Evolutionary conservation across 2,329 filamentous ascomycete genomes (phyloP).

Genomic region (Zelopaecilomyces penicillatus): DNA sequence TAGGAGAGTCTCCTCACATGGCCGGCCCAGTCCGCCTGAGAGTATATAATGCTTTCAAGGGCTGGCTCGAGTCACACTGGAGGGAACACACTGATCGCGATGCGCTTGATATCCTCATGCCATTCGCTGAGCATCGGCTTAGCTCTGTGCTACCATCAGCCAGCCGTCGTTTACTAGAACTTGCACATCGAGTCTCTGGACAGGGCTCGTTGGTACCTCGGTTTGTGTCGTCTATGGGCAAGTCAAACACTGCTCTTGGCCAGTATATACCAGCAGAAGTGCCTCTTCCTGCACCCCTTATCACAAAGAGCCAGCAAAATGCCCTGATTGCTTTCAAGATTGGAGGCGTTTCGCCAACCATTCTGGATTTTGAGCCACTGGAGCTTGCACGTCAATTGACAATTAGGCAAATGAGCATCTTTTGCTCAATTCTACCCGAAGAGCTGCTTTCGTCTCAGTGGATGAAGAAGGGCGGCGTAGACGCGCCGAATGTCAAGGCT

Average conservation of each 20-base stretch:
- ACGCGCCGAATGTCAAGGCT: conserved; percentile 81
- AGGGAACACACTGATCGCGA: conserved; percentile 69
- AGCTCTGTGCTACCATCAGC: conserved; percentile 62
- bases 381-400: conserved; percentile 91
- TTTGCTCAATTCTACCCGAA: conserved; percentile 84
- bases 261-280: conserved; percentile 63
- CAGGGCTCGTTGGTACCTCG: conserved; percentile 73
- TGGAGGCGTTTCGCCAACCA: conserved; percentile 59
- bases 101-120: conserved; percentile 66
- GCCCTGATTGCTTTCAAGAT: conserved; percentile 66
- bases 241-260: conserved; percentile 68
- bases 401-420: conserved; percentile 82
- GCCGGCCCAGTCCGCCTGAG: conserved; percentile 76
- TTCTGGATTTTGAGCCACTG: conserved; percentile 84
- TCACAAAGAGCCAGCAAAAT: conserved; percentile 70
- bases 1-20: conserved; percentile 65
- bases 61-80: conserved; percentile 97
- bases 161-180: conserved; percentile 69
- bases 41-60: conserved; percentile 95
- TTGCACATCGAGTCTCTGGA: conserved; percentile 68
- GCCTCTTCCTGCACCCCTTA: conserved; percentile 58
- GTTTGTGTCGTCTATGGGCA: conserved; percentile 77
- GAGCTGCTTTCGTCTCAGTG: conserved; percentile 88
- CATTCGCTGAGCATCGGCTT: conserved; percentile 72
- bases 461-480: conserved; percentile 76